Base-by-base conservation (phyloP, 768 basidiomycete species). In the Terana coerulea region DNA sequence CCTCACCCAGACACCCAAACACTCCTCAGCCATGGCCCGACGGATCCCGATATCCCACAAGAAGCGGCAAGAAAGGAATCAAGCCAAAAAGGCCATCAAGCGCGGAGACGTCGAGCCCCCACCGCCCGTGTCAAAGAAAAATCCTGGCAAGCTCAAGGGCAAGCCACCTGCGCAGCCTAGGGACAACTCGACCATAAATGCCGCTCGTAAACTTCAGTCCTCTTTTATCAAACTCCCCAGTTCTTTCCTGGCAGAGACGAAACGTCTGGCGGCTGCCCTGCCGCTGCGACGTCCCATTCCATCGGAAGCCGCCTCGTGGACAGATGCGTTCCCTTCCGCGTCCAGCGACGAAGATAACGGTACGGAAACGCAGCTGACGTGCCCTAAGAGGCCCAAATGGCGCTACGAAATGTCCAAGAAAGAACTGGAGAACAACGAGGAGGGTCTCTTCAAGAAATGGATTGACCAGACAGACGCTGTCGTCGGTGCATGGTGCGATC, bases 381-480 rank as follows among this genome's bases (percentile, higher is more conserved):
- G 75, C 60, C 91, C 91, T 15, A 79, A 70, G 55, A 66, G 95
- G 52, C 94, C 95, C 3, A 92, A 86, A 65, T 97, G 94, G 90
- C 73, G 79, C 17, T 91, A 82, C 64, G 85, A 88, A 21, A 88
- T 88, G 84, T 77, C 83, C 34, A 98, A 95, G 73, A 81, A 78
- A 21, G 89, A 94, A 68, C 85, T 98, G 14, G 93, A 98, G 62
- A 75, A 74, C 47, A 97, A 95, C 63, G 95, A 98, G 68, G 89
- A 92, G 62, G 91, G 84, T 0, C 40, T 83, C 33, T 95, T 92
- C 69, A 77, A 70, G 49, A 86, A 84, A 63, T 97, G 94, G 92
- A 70, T 91, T 17, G 65, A 70, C 4, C 71, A 80, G 58, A 87
- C 83, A 3, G 86, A 92, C 59, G 66, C 69, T 5, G 61, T 72